Conservation (phyloP, 163 green algal species). For the Scenedesmus sp. region DNA sequence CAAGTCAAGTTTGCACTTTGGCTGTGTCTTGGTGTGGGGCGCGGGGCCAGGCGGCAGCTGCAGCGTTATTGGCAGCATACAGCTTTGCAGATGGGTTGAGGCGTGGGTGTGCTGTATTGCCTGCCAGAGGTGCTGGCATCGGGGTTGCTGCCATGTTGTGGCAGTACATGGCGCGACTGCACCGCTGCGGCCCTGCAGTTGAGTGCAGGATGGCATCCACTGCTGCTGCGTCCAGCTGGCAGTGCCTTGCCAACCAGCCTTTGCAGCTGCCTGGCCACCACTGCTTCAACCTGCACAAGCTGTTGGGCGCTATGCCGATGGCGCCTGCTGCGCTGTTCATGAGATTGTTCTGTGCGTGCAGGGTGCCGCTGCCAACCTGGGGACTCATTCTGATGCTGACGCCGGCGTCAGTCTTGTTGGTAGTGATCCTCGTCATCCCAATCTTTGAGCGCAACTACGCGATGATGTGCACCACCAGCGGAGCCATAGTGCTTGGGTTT, state of each 20-base stretch:
- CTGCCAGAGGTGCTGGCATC: conserved; percentile 94
- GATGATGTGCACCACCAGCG: conserved; percentile 63
- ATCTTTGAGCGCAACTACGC: conserved; percentile 64
- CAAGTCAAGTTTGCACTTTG: no score
- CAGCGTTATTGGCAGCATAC: not conserved
- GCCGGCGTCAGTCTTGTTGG: conserved; percentile 81
- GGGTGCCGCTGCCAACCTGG: conserved; percentile 84
- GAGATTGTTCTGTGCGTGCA: conserved; percentile 45
- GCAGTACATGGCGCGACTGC: conserved; percentile 79
- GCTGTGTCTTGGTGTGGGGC: not conserved
- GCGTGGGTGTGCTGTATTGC: conserved; percentile 96
- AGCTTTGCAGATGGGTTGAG: no score
- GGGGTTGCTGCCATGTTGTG: conserved; percentile 96
- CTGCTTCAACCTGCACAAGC: not conserved
- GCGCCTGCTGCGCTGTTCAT: not conserved
- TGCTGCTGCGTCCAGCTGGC: no score
- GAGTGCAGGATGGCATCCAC: not conserved
- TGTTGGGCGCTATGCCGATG: not conserved
- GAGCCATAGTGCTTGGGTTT: conserved; percentile 67
- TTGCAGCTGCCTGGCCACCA: not conserved
- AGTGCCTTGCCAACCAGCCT: no score
- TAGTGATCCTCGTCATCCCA: conserved; percentile 75
- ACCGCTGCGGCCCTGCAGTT: conserved; percentile 55
- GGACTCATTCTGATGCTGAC: conserved; percentile 83
- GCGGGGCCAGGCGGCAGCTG: not conserved